Percentiles rank a stretch among this genome's conserved stretches.
Conservation (phyloP, 345 rosid species). For the Viola odorata region DNA sequence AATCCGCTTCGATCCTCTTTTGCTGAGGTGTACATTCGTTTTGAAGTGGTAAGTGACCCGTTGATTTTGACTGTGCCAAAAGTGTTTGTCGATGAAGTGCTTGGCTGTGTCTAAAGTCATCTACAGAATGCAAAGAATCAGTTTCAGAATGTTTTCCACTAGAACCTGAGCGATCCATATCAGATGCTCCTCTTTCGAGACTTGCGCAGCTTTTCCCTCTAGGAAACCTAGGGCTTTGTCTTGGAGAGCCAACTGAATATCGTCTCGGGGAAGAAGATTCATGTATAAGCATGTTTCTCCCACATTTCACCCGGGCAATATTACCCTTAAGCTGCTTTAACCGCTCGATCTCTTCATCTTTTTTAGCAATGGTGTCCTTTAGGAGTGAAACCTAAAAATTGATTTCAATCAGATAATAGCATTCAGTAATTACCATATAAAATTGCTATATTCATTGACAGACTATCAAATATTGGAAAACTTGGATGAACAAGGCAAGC, state of each 20-base stretch:
- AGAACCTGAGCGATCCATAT: slow-evolving; percentile 54
- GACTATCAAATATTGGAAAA: too few species aligned
- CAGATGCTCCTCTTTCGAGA: slow-evolving; percentile 46
- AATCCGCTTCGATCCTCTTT: slow-evolving; percentile 28
- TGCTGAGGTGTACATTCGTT: neutral
- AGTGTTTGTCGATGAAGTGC: slow-evolving; percentile 7
- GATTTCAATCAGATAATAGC: too few species aligned
- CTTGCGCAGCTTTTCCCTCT: slow-evolving; percentile 35
- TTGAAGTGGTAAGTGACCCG: slow-evolving; percentile 9
- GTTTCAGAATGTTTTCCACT: slow-evolving; percentile 70
- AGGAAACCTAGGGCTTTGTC: slow-evolving; percentile 24
- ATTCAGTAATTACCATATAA: too few species aligned
- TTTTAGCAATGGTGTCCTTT: slow-evolving; percentile 58
- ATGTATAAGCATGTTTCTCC: slow-evolving; percentile 36
- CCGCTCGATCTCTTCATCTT: slow-evolving; percentile 76
- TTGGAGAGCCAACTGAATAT: slow-evolving; percentile 48
- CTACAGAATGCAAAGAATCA: slow-evolving; percentile 55
- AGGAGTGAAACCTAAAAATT: slow-evolving; percentile 59
- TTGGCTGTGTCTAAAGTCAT: slow-evolving; percentile 35
- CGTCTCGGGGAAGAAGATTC: slow-evolving; percentile 70
- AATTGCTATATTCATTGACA: too few species aligned
- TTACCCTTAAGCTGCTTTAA: slow-evolving; percentile 47
- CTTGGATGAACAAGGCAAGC: too few species aligned
- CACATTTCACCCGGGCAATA: slow-evolving; percentile 39
- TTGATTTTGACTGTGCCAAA: slow-evolving; percentile 26